These are phyloP conservation scores for Blastomyces silverae DNA, from an alignment of 2,329 filamentous ascomycete species.

Conservation along the genomic window DNA sequence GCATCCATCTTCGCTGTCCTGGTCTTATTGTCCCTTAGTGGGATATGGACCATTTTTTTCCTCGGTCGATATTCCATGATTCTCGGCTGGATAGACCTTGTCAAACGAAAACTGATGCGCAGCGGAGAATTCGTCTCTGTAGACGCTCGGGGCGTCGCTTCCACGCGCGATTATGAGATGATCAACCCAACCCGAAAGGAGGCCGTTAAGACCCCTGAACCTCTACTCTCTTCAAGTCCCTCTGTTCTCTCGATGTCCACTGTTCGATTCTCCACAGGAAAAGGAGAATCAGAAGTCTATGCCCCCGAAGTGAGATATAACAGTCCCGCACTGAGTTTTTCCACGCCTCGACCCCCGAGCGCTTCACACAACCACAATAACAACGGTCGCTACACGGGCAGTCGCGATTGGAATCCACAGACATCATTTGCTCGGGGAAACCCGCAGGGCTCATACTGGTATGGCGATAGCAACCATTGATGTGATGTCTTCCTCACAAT, in stretches of 20 bases:
- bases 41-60: conserved; percentile 75
- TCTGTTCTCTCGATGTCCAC: conserved; percentile 24
- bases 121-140: conserved; percentile 79
- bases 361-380: conserved; percentile 20
- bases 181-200: conserved; percentile 39
- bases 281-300: conserved; percentile 31
- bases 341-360: conserved; percentile 41
- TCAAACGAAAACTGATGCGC: conserved; percentile 44
- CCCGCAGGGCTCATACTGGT: conserved; percentile 5
- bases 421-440: conserved; percentile 31
- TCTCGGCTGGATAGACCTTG: conserved; percentile 68
- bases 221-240: conserved; percentile 28
- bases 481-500: background rate
- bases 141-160: conserved; percentile 64
- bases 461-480: conserved; percentile 3
- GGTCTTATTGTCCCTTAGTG: conserved; percentile 75
- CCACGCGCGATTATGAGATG: conserved; percentile 73
- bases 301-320: conserved; percentile 44
- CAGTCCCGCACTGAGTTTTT: conserved; percentile 45
- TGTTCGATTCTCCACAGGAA: conserved; percentile 21
- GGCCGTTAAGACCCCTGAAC: conserved; percentile 32
- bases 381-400: background rate
- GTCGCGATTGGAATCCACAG: conserved; percentile 35
- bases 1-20: conserved; percentile 73
- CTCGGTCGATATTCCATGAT: conserved; percentile 81